These are phyloP conservation scores for Conringia planisiliqua DNA, from an alignment of 345 rosid species.

Conservation along the genomic window DNA sequence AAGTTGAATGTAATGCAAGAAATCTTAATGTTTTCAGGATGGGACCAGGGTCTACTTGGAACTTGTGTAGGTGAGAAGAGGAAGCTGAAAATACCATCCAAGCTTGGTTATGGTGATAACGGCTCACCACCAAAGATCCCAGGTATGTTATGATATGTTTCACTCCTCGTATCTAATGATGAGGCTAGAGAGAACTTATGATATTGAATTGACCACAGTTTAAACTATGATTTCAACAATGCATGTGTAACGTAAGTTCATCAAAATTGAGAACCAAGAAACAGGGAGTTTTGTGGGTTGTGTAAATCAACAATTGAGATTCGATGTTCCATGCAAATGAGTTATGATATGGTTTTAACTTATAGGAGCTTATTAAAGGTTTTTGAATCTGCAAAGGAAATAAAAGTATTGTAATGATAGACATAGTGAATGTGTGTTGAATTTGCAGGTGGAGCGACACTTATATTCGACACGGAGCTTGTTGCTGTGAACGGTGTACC, in stretches of 20 bases:
- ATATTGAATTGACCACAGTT: not conserved
- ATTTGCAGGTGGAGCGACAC: conserved; percentile 81
- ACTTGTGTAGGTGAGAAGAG: conserved; percentile 91
- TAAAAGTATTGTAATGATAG: not conserved
- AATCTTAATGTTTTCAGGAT: conserved; percentile 47
- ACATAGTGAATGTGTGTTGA: conserved; percentile 3
- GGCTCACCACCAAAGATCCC: conserved; percentile 97
- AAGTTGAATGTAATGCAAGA: not conserved
- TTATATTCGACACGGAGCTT: conserved; percentile 86
- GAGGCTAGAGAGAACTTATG: not conserved
- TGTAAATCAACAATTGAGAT: not conserved
- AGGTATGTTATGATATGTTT: conserved; percentile 39
- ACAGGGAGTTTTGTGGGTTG: too few relatives aligned
- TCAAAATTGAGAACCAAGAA: too few relatives aligned
- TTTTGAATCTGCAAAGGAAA: not conserved
- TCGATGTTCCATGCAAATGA: not conserved
- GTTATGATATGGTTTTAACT: not conserved
- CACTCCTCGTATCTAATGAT: not conserved
- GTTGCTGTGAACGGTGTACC: conserved; percentile 77
- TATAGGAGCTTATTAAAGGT: not conserved
- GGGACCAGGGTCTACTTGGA: conserved; percentile 95
- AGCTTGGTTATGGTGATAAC: conserved; percentile 83
- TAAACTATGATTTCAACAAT: not conserved
- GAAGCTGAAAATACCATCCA: conserved; percentile 90
- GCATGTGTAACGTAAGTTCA: not conserved